Base-by-base conservation (phyloP, 768 basidiomycete species). In the Pleurotus giganteus region DNA sequence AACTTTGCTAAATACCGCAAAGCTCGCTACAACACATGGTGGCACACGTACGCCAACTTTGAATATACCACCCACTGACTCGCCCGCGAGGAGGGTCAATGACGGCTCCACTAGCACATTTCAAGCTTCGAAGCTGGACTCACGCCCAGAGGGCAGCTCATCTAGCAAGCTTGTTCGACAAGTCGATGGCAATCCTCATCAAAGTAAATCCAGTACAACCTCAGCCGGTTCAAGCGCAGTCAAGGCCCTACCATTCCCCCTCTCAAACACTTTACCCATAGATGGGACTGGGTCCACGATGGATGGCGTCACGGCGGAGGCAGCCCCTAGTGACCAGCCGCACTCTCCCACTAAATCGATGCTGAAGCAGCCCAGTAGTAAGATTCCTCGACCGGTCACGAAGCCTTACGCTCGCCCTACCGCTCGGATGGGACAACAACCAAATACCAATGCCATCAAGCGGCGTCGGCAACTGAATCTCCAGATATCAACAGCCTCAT, bases 311-410 rank as follows among this genome's bases (percentile, higher is more conserved):
- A 45, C 21, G 23, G 43, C 15, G 6, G 6, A 41, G n/a, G 46
- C 27, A 32, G 17, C 46, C 8, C 29, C 46, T 6, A 51, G 21
- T 15, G 49, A 19, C 21, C 49, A 29, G 4, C n/a, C 49, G 4
- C 60, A 63, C n/a, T 72, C 67, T 58, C 66, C 73, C 34, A 57
- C 61, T 4, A 80, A 77, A 53, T 80, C 81, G 15, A 74, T 57
- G 42, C 62, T 85, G 50, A 82, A 77, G 61, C 80, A 84, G 57
- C 66, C 72, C 0, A 84, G 26, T 28, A 60, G 85, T 66, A 75
- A 76, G 64, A 87, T 87, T 60, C 85, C 85, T 15, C 75, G 85
- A 56, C 81, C 83, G 37, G 76, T 75, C 31, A 66, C 65, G 23
- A 86, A 85, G 52, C 85, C 84, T 2, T 87, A 86, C 65, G 68